phyloP scores from a whole-genome alignment of 331 rosid species.

The Saraca asoca region DNA sequence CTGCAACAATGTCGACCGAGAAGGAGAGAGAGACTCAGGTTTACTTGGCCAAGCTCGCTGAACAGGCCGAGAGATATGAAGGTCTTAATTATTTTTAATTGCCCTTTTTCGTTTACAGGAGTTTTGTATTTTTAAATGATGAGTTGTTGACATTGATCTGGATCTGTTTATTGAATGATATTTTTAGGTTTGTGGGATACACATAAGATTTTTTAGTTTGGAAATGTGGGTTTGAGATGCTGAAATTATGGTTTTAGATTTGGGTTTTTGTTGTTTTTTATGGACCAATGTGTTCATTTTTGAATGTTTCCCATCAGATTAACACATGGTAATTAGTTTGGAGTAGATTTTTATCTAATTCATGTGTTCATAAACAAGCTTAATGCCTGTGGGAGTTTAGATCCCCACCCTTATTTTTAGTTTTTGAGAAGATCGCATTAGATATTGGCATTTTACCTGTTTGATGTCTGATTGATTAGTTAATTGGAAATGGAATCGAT shows the following conservation, averaged over 20 bases:
- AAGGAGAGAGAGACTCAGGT: slow-evolving; percentile 96
- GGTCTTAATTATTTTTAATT: slow-evolving; percentile 36
- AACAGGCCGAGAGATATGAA: slow-evolving; percentile 97
- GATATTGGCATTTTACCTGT: not conserved
- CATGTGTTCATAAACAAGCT: too few relatives aligned
- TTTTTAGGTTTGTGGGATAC: too few relatives aligned
- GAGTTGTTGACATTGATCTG: slow-evolving; percentile 7
- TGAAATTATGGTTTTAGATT: slow-evolving; percentile 21
- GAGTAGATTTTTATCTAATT: too few relatives aligned
- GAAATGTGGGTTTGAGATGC: slow-evolving; percentile 18
- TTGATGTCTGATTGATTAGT: not conserved
- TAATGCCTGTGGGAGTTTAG: too few relatives aligned
- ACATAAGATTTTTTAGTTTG: too few relatives aligned
- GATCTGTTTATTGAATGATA: slow-evolving; percentile 30
- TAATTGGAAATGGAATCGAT: not conserved
- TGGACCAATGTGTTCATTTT: slow-evolving; percentile 9
- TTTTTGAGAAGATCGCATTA: too few relatives aligned
- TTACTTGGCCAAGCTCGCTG: slow-evolving; percentile 94
- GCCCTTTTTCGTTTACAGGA: not conserved
- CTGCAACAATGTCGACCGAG: slow-evolving; percentile 68
- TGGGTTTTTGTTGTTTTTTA: slow-evolving; percentile 18
- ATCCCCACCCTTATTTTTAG: too few relatives aligned
- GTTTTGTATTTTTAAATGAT: slow-evolving; percentile 3
- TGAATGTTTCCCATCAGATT: not conserved
- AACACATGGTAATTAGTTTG: too few relatives aligned